phyloP scores from a whole-genome alignment of 345 rosid species.

The Moringa oleifera region DNA sequence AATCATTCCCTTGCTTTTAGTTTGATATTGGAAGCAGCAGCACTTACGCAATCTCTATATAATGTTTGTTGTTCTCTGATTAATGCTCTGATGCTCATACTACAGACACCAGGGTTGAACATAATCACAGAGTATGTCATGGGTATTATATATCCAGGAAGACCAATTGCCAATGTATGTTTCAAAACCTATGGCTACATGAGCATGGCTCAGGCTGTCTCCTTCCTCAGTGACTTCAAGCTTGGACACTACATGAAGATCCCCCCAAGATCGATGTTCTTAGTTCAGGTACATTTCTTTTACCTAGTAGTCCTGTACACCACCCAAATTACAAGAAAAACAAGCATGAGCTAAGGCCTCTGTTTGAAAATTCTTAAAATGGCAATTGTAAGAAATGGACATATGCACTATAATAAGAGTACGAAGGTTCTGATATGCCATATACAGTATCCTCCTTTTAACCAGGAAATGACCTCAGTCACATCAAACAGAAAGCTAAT shows the following conservation, averaged over 20 bases:
- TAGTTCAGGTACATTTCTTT: constrained; percentile 61
- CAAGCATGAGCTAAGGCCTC: neutral
- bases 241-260: constrained; percentile 97
- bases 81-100: constrained; percentile 2
- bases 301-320: neutral
- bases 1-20: too few species aligned
- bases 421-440: neutral
- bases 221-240: constrained; percentile 89
- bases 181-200: constrained; percentile 84
- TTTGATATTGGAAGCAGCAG: neutral
- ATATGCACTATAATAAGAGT: neutral
- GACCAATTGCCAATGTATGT: constrained; percentile 91
- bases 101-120: constrained; percentile 84
- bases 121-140: constrained; percentile 84
- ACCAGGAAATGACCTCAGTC: neutral
- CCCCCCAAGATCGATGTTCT: constrained; percentile 95
- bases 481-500: neutral
- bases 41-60: neutral
- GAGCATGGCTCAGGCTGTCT: constrained; percentile 89
- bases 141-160: constrained; percentile 80
- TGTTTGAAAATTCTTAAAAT: neutral
- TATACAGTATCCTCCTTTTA: too few species aligned
- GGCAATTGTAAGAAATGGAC: neutral
- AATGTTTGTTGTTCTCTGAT: neutral
- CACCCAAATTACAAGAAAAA: neutral